Percentiles rank a stretch among this genome's conserved stretches.
phyloP scores from a whole-genome alignment of 2,329 filamentous ascomycete species.

The Ceratocystis alfenasii region DNA sequence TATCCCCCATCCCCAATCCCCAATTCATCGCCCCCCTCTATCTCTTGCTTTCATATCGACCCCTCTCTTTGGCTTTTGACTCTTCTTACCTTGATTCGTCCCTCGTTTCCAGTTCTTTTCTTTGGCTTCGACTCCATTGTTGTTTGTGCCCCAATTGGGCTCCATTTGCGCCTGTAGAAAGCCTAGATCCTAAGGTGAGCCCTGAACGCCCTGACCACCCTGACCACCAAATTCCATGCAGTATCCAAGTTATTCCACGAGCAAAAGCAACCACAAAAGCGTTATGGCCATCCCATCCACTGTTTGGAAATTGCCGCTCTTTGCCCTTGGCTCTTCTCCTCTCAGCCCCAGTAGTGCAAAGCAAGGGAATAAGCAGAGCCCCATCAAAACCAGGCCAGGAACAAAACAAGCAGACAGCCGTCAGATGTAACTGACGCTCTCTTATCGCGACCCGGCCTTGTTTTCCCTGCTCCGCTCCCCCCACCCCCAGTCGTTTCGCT shows the following conservation, averaged over 20 bases:
- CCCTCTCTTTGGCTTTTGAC: background rate
- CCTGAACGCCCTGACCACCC: background rate
- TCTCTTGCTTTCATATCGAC: background rate
- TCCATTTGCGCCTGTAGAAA: background rate
- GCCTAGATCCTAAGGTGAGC: slow-evolving; percentile 10
- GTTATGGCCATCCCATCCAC: background rate
- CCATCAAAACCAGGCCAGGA: background rate
- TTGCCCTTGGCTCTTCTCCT: no score
- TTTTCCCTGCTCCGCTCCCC: background rate
- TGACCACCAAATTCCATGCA: background rate
- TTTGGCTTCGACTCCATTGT: no score
- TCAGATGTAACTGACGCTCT: background rate
- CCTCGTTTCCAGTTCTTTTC: no score
- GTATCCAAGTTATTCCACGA: background rate
- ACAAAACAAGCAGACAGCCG: background rate
- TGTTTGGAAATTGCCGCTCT: background rate
- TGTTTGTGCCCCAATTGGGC: background rate
- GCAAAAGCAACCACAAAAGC: background rate
- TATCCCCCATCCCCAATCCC: background rate
- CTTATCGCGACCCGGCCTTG: slow-evolving; percentile 9
- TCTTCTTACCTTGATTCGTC: background rate
- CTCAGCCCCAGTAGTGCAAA: no score
- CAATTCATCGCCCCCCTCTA: background rate
- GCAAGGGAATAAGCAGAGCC: no score
- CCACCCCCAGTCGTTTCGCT: background rate